Base-by-base conservation (phyloP, 352 stramenopile genomes). In the Globisporangium perplexum region DNA sequence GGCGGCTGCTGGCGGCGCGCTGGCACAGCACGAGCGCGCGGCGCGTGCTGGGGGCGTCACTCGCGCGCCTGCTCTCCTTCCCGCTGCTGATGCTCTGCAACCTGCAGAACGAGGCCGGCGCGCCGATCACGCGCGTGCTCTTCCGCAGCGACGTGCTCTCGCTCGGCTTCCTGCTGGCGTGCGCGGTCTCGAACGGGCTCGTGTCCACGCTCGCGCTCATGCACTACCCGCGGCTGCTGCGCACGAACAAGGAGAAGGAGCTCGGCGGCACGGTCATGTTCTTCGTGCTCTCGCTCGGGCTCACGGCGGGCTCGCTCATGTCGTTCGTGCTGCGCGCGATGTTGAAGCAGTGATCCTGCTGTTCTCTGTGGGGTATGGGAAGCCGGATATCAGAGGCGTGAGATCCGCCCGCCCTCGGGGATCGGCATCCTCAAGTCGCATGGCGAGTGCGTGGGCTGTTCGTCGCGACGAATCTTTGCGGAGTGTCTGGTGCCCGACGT, bases 231-330 rank as follows among this genome's bases (percentile, higher is more conserved):
- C 55, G 69, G 33, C 38, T 81, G 26, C 71, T 89, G 22, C 59
- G 51, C 30, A 71, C 65, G 31, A 83, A 71, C 55, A 65, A 64
- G 33, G 83, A 87, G 45, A 92, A 92, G 48, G 78, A 90, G 50
- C 45, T 90, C 20, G 74, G 77, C 38, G 77, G 83, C 38, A 88
- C 74, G 28, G 63, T 90, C 63, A 90, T 94, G 77, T 90, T 91
- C 63, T 90, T 92, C 47, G 70, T 88, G 47, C 63, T 94, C 18
- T 89, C 78, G 4, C 58, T 88, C 8, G 83, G 83, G 14, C 71
- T 92, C 51, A 88, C 72, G 3, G 68, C 65, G 8, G 83, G 83
- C 41, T 86, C 80, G 42, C 66, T 93, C 59, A 79, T 88, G 59
- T 88, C 78, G 22, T 93, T 93, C 48, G 69, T 85, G 33, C 59